These are phyloP conservation scores for Termitomyces sp. DNA, from an alignment of 768 basidiomycete genomes.

Conservation along the genomic window DNA sequence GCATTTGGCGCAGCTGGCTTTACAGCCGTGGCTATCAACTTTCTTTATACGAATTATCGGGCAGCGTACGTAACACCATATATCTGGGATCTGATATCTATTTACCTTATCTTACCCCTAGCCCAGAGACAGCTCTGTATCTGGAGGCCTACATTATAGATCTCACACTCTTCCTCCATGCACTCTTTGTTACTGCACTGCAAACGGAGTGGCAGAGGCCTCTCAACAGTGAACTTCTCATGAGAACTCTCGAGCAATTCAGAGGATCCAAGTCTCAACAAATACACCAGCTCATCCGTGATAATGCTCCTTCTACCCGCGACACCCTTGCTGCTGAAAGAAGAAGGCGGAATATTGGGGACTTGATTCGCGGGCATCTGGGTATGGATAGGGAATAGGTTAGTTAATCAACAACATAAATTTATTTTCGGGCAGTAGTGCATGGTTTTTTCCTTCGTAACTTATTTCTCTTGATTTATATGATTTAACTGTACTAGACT, in stretches of 20 bases:
- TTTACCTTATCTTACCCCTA: neutral
- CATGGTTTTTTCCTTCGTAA: neutral
- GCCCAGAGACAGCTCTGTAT: slow-evolving; percentile 8
- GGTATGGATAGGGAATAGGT: neutral
- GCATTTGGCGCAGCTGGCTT: slow-evolving; percentile 4
- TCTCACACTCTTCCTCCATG: slow-evolving; percentile 18
- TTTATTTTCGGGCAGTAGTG: neutral
- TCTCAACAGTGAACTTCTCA: neutral
- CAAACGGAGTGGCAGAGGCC: neutral
- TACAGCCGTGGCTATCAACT: neutral
- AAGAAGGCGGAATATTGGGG: neutral
- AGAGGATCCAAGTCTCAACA: neutral
- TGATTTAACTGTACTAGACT: neutral
- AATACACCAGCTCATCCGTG: slow-evolving; percentile 1
- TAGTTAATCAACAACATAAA: neutral
- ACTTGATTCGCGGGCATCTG: neutral
- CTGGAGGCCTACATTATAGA: slow-evolving; percentile 22
- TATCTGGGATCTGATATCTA: neutral
- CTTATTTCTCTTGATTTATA: neutral
- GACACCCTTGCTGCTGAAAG: neutral
- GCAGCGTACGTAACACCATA: neutral
- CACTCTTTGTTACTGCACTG: slow-evolving; percentile 12
- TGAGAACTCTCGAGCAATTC: neutral
- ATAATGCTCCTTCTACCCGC: neutral
- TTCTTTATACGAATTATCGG: neutral